Conservation (phyloP, 495 filamentous ascomycete genomes). For the Thermochaetoides thermophila region DNA sequence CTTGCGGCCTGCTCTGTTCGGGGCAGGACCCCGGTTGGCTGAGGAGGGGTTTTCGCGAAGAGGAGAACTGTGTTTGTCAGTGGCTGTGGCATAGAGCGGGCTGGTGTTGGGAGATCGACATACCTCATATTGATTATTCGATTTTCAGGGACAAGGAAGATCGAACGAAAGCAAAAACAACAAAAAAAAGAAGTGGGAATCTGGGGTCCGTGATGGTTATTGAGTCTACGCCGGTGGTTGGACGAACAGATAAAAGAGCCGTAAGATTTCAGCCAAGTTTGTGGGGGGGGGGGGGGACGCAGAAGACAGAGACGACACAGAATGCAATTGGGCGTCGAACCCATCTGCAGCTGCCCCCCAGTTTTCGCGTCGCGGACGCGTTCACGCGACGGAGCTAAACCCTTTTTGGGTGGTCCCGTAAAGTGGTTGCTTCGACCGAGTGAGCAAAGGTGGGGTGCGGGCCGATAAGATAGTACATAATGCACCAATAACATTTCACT, state of each 20-base stretch:
- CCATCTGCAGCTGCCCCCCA: conserved; percentile 1
- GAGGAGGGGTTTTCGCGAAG: conserved; percentile 71
- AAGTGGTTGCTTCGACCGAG: conserved; percentile 22
- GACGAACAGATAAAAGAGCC: neutral
- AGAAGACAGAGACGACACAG: neutral
- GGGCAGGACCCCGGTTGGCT: conserved; percentile 61
- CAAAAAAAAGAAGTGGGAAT: too few species aligned
- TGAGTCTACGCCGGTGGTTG: neutral
- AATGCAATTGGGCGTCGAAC: conserved; percentile 1
- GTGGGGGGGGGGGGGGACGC: neutral
- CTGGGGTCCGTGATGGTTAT: neutral
- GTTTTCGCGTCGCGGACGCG: conserved; percentile 18
- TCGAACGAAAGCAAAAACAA: too few species aligned
- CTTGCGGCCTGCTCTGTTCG: conserved; percentile 51
- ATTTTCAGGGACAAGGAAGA: neutral
- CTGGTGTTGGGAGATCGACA: conserved; percentile 4
- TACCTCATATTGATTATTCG: conserved; percentile 2
- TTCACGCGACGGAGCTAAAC: conserved; percentile 16
- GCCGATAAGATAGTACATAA: conserved; percentile 3
- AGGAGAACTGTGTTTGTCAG: conserved; percentile 44
- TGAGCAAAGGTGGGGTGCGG: conserved; percentile 1
- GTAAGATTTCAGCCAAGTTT: neutral
- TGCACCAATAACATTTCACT: too few species aligned
- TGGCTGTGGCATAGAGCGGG: neutral
- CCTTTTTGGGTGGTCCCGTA: conserved; percentile 19